Evolutionary conservation across 2,329 filamentous ascomycete species (phyloP), one percentile per base, ranked within the genome.

Genomic region (Amylocarpus encephaloides): DNA sequence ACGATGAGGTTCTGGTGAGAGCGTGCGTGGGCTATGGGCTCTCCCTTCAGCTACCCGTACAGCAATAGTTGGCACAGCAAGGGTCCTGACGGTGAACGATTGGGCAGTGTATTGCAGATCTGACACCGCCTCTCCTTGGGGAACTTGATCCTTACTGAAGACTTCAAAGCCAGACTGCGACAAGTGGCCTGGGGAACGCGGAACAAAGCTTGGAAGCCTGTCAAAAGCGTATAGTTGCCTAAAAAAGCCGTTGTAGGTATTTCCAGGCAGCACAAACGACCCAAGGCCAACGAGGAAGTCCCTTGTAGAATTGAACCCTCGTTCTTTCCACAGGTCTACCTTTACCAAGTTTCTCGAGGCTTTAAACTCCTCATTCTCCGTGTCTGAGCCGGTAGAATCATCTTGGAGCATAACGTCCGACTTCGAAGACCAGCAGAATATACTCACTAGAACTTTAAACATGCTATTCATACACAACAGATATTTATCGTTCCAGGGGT

Each of bases 341-440:
- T 43, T 42, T 5, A 57, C 49, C 52, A 60, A 49, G 3, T 39
- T 30, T 19, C 34, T 44, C 6, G 51, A 50, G 16, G 49, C 15
- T 3, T 39, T 5, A 5, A 57, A 12, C 10, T 30, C 34, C 2
- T 40, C 19, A 19, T 11, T 7, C 7, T 19, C 18, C 18, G 15
- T 32, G 15, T 18, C 12, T 19, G 49, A 12, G 10, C 40, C 22
- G 6, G 15, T 38, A n/a, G 36, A n/a, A 18, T 39, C 46, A 9
- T 38, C 16, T 13, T 54, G 50, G 5, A 56, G 48, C 12, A 60
- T 45, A 9, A 52, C 12, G 42, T 60, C 58, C 10, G 34, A 40
- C 47, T 50, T 57, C 16, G 58, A 60, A 3, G 58, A 50, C 55
- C 56, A 57, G 35, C 51, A 48, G 41, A 60, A 60, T 1, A 59